Percentiles rank a stretch among this genome's conserved stretches.
Conservation (phyloP, 768 basidiomycete genomes). For the Sporobolomyces pararoseus region DNA sequence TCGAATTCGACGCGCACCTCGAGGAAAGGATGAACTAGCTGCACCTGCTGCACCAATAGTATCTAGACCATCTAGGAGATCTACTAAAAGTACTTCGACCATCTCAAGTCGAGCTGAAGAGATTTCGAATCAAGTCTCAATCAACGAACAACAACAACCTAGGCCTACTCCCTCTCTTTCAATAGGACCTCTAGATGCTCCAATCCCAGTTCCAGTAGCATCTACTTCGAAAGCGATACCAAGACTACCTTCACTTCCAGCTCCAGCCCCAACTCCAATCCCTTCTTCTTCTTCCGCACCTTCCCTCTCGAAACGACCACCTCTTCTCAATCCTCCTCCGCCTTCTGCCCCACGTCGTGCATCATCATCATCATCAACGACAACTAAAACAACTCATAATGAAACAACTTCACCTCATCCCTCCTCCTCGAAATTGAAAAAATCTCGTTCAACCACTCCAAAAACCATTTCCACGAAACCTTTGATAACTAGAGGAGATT, state of each 20-base stretch:
- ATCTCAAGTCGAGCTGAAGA: neutral
- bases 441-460: neutral
- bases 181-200: too few relatives aligned
- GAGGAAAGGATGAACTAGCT: conserved; percentile 2
- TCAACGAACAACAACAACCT: neutral
- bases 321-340: neutral
- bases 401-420: too few relatives aligned
- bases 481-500: conserved; percentile 1
- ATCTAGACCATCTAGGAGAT: neutral
- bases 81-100: neutral
- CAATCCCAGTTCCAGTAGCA: too few relatives aligned
- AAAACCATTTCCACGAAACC: neutral
- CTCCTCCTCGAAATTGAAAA: neutral
- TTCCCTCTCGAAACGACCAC: neutral
- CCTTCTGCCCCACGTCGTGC: neutral
- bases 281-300: conserved; percentile 9
- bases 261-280: neutral
- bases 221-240: neutral
- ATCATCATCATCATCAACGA: neutral
- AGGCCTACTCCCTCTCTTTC: too few relatives aligned
- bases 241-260: too few relatives aligned
- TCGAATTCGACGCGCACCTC: neutral
- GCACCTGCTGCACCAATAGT: neutral
- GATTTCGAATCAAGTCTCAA: neutral
- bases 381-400: too few relatives aligned